Evolutionary conservation across 148 eudicot species (phyloP), one percentile per base, ranked within the genome.

Genomic region (Vaccinium macrocarpon): DNA sequence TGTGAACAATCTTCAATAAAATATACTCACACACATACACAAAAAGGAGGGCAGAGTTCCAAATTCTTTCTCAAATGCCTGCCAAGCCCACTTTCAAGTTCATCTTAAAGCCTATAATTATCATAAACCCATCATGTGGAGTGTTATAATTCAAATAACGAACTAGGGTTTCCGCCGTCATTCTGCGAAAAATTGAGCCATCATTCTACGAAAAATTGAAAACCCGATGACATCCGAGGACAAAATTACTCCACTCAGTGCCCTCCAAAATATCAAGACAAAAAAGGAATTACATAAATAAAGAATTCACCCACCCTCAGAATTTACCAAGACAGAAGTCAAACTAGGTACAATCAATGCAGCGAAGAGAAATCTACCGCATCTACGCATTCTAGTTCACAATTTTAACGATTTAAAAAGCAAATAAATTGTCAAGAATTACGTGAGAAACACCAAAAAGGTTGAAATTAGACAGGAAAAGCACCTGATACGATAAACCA

Each of bases 401-500:
- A 78, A 27, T 15, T 53, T 12, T 29, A 27, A 52, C 62, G n/a
- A 56, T 15, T 27, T 4, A 11, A 6, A 15, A 25, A 42, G 25
- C 11, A 2, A 80, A 55, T 13, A 85, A 50, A 11, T 32, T 61
- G 27, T 53, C 72, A 76, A 81, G 82, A 68, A 71, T 18, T 51
- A 16, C 82, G 71, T 68, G 81, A 27, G 27, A 79, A 82, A n/a
- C 70, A 29, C 38, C 68, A 38, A 73, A 83, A 72, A 7, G 4
- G 38, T 19, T 5, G 73, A 74, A 27, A 27, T 57, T 78, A 57
- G 29, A 53, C 51, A 27, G 13, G 46, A 56, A 59, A 81, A 79
- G 6, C 46, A 93, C 98, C 97, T 94, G 93, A 87, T 90, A 94
- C 19, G 99, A 92, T 21, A 94, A 90, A 3, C 90, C 93, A 81